phyloP scores from a whole-genome alignment of 805 yeast species.

The Candida quercuum region DNA sequence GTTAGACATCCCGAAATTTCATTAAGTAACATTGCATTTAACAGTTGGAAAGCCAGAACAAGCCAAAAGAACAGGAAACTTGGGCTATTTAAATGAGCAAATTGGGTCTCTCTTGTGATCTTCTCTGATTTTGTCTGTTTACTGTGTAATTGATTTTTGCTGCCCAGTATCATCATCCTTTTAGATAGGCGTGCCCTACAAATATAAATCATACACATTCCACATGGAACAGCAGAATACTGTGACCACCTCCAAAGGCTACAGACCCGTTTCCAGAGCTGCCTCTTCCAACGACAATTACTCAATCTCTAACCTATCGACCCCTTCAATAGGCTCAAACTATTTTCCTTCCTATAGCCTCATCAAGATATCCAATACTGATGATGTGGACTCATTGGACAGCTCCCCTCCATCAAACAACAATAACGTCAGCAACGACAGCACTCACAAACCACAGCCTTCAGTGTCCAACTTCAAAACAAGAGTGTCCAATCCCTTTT shows the following conservation, averaged over 20 bases:
- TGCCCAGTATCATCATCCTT: too few species aligned
- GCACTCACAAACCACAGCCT: neutral
- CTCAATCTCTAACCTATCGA: constrained; percentile 2
- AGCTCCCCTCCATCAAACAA: constrained; percentile 9
- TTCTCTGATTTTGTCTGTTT: too few species aligned
- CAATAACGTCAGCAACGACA: neutral
- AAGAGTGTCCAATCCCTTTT: neutral
- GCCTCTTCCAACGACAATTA: neutral
- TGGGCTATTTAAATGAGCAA: too few species aligned
- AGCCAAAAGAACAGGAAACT: too few species aligned
- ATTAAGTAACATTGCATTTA: too few species aligned
- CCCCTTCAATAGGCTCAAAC: constrained; percentile 8
- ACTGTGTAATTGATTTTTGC: too few species aligned
- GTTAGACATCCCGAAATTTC: too few species aligned
- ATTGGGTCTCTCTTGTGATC: too few species aligned
- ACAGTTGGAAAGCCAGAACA: too few species aligned
- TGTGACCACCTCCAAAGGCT: neutral
- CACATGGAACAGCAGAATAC: too few species aligned
- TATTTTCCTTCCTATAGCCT: constrained; percentile 17
- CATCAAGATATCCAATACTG: constrained; percentile 18
- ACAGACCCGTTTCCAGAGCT: neutral
- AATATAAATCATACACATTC: too few species aligned
- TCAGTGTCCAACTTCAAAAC: neutral
- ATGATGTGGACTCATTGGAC: constrained; percentile 14
- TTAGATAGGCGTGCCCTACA: too few species aligned